phyloP scores from a whole-genome alignment of 768 basidiomycete genomes.

The Clitopilus passeckerianus region DNA sequence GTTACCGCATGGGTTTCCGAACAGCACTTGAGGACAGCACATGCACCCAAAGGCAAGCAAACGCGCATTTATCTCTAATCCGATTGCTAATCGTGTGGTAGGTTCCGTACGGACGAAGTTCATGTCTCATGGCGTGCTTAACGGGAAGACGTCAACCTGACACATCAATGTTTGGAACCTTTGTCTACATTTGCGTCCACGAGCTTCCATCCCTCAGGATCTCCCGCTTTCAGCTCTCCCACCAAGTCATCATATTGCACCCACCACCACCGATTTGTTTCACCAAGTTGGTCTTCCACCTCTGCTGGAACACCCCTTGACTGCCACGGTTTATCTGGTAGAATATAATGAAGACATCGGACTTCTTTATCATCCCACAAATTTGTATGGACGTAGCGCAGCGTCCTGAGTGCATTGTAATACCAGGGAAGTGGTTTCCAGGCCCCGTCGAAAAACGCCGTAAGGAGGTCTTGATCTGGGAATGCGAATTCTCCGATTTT shows the following conservation, averaged over 20 bases:
- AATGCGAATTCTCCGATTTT: slow-evolving; percentile 49
- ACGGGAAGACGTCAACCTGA: slow-evolving; percentile 5
- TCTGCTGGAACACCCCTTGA: slow-evolving; percentile 36
- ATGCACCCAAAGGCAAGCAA: slow-evolving; percentile 82
- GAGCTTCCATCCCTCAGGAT: slow-evolving; percentile 46
- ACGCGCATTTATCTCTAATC: background rate
- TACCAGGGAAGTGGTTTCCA: slow-evolving; percentile 82
- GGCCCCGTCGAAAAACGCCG: slow-evolving; percentile 69
- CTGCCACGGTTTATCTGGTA: slow-evolving; percentile 85
- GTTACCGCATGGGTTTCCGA: slow-evolving; percentile 83
- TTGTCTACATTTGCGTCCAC: slow-evolving; percentile 46
- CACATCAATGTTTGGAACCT: slow-evolving; percentile 1
- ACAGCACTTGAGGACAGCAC: slow-evolving; percentile 78
- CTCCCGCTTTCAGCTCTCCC: slow-evolving; percentile 34
- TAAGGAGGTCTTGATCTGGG: slow-evolving; percentile 90
- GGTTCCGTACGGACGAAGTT: slow-evolving; percentile 94
- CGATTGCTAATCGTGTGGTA: slow-evolving; percentile 23
- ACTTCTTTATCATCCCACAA: slow-evolving; percentile 87
- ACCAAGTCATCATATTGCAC: slow-evolving; percentile 47
- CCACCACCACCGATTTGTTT: slow-evolving; percentile 80
- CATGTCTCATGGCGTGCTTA: slow-evolving; percentile 83
- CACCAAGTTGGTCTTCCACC: slow-evolving; percentile 38
- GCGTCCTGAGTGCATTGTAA: slow-evolving; percentile 92
- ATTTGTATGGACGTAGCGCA: slow-evolving; percentile 62
- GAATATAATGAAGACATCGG: slow-evolving; percentile 83